Evolutionary conservation across 352 stramenopile genomes (phyloP).

Genomic region (Thalassiosira livingstoniorum): DNA sequence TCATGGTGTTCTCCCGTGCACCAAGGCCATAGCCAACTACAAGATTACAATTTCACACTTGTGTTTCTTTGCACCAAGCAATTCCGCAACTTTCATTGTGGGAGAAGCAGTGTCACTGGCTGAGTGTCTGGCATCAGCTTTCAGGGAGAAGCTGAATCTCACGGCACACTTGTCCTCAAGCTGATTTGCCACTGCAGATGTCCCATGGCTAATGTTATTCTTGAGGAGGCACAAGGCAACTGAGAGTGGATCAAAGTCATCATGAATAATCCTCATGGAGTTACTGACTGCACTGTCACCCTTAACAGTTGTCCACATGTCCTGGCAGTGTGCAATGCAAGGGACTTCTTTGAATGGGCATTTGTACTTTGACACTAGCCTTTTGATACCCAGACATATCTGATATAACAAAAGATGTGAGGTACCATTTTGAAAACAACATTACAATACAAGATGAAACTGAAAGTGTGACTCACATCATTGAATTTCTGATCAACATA

Average conservation of each 20-base stretch:
- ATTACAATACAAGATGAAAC: too few relatives aligned
- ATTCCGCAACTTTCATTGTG: neutral
- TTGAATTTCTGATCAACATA: neutral
- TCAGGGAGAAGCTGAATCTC: neutral
- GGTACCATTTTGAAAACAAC: too few relatives aligned
- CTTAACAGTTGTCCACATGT: neutral
- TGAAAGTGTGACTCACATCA: neutral
- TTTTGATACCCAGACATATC: too few relatives aligned
- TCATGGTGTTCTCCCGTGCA: conserved; percentile 7
- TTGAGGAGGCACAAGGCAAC: neutral
- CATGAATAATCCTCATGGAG: neutral
- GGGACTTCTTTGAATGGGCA: too few relatives aligned
- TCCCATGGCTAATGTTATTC: neutral
- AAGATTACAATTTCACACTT: conserved; percentile 9
- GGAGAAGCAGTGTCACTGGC: conserved; percentile 5
- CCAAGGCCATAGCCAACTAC: conserved; percentile 5
- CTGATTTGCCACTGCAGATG: neutral
- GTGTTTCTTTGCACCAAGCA: neutral
- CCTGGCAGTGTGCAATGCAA: too few relatives aligned
- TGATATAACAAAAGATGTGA: too few relatives aligned
- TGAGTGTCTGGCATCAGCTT: neutral
- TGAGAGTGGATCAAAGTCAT: neutral
- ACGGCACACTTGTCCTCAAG: neutral
- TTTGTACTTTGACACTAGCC: too few relatives aligned
- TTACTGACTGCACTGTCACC: neutral